These are phyloP conservation scores for Camellia granthamiana DNA, from an alignment of 148 eudicot genomes.

Conservation along the genomic window DNA sequence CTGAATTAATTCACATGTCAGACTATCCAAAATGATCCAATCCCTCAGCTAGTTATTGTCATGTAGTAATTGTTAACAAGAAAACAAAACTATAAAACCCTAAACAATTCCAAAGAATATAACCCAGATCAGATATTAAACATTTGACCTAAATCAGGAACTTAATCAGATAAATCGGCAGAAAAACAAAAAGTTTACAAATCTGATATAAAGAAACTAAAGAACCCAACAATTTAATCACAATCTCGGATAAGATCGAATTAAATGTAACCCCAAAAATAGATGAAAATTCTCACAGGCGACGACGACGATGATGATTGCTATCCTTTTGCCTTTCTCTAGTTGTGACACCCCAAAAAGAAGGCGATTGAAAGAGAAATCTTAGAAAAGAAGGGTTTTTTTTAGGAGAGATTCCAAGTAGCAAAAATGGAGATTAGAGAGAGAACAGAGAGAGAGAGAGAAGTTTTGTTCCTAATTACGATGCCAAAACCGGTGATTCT, in stretches of 20 bases:
- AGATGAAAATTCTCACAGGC: slow-evolving; percentile 4
- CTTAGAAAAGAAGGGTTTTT: neutral
- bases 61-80: neutral
- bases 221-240: neutral
- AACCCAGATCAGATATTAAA: slow-evolving; percentile 2
- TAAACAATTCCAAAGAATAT: neutral
- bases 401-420: neutral
- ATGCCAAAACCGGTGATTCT: slow-evolving; percentile 24
- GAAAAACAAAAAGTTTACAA: neutral
- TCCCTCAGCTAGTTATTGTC: neutral
- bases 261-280: slow-evolving; percentile 6
- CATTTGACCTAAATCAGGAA: neutral
- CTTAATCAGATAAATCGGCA: neutral
- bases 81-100: neutral
- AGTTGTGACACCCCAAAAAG: slow-evolving; percentile 16
- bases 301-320: neutral
- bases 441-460: neutral
- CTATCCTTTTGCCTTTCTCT: neutral
- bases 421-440: slow-evolving; percentile 6
- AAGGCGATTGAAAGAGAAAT: neutral
- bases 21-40: neutral
- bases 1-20: neutral
- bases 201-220: neutral
- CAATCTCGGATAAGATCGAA: neutral
- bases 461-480: neutral